A percentile compares a stretch with the other conserved stretches of the same genome.
Evolutionary conservation across 352 stramenopile species (phyloP).

Genomic region (Phytophthora fragariae): DNA sequence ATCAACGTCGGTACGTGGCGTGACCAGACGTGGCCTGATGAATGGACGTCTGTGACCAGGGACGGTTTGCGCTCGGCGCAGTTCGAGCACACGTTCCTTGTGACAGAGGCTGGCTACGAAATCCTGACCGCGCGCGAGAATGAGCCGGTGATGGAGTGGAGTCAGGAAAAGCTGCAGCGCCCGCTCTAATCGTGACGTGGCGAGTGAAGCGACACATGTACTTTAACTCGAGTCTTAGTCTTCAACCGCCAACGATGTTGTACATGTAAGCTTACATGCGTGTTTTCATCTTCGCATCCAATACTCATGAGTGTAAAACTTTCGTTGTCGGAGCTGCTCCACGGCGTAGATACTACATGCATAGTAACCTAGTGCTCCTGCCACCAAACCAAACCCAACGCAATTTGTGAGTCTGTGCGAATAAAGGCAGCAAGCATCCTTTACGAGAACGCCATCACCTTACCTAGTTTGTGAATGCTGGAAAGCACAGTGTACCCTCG

Average conservation of each 20-base stretch:
- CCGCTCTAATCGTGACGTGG: constrained; percentile 15
- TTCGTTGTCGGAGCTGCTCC: constrained; percentile 57
- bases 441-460: neutral
- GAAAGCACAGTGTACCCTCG: constrained; percentile 53
- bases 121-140: constrained; percentile 94
- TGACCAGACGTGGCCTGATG: constrained; percentile 95
- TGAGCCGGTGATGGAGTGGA: constrained; percentile 88
- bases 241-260: neutral
- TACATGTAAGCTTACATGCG: neutral
- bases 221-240: neutral
- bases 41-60: constrained; percentile 97
- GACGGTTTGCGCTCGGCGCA: constrained; percentile 97
- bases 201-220: constrained; percentile 9
- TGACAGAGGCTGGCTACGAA: constrained; percentile 97
- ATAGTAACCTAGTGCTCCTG: constrained; percentile 64
- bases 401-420: neutral
- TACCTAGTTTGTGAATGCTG: constrained; percentile 66
- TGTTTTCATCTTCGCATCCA: constrained; percentile 45
- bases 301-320: constrained; percentile 68
- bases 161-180: constrained; percentile 77
- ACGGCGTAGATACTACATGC: constrained; percentile 56
- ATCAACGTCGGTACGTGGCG: constrained; percentile 96
- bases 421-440: neutral
- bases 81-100: constrained; percentile 98
- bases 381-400: neutral